phyloP scores from a whole-genome alignment of 2,329 filamentous ascomycete genomes.

The Phyllosticta capitalensis region DNA sequence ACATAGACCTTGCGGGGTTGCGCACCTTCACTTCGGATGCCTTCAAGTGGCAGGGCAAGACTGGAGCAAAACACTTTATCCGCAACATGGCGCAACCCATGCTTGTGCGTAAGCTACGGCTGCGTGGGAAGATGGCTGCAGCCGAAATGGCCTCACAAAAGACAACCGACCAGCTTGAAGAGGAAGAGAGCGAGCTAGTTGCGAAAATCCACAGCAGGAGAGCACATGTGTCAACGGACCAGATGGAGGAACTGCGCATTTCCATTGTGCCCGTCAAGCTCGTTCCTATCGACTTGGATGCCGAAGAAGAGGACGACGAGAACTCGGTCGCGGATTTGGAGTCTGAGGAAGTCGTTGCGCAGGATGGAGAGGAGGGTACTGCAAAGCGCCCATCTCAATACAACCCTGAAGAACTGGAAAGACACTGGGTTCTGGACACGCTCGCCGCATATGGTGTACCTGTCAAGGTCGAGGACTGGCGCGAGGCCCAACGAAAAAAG shows the following conservation, averaged over 20 bases:
- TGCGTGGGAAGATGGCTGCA: conserved; percentile 20
- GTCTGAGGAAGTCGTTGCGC: conserved; percentile 13
- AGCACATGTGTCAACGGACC: conserved; percentile 64
- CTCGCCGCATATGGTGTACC: conserved; percentile 57
- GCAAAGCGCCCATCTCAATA: conserved; percentile 43
- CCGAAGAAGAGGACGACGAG: conserved; percentile 65
- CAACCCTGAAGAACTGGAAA: conserved; percentile 56
- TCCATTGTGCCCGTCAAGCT: conserved; percentile 67
- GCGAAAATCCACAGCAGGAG: conserved; percentile 58
- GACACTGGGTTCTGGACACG: conserved; percentile 59
- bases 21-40: conserved; percentile 66
- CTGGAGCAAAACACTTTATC: conserved; percentile 77
- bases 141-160: not conserved
- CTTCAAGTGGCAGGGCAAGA: conserved; percentile 75
- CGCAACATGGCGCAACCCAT: conserved; percentile 69
- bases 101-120: conserved; percentile 49
- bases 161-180: conserved; percentile 22
- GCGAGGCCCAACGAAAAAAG: conserved; percentile 30
- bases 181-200: conserved; percentile 47
- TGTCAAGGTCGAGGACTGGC: conserved; percentile 55
- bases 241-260: conserved; percentile 65
- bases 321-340: conserved; percentile 22
- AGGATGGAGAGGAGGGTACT: conserved; percentile 20
- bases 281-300: conserved; percentile 65
- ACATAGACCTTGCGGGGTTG: conserved; percentile 57